A percentile compares a stretch with the other conserved stretches of the same genome.
Evolutionary conservation across 768 basidiomycete species (phyloP).

Genomic region (Termitomyces sp.): DNA sequence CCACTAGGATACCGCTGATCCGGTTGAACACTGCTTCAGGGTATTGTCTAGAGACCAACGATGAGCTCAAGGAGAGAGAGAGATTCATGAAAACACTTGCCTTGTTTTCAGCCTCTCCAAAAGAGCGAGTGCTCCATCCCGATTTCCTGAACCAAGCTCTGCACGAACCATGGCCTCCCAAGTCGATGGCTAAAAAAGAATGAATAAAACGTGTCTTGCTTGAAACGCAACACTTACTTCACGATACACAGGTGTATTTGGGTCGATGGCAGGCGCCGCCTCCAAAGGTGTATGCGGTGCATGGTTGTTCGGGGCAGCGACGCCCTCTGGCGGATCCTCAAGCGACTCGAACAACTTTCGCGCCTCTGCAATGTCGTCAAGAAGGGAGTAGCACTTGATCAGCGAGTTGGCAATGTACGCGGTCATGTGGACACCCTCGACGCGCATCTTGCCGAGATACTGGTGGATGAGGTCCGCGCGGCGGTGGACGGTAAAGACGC

Average conservation of each 20-base stretch:
- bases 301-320: slow-evolving; percentile 89
- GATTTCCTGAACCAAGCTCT: slow-evolving; percentile 76
- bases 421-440: slow-evolving; percentile 75
- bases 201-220: background rate
- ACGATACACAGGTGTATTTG: slow-evolving; percentile 67
- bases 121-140: slow-evolving; percentile 60
- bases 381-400: slow-evolving; percentile 67
- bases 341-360: slow-evolving; percentile 76
- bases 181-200: slow-evolving; percentile 62
- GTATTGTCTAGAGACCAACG: slow-evolving; percentile 46
- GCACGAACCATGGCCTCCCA: slow-evolving; percentile 96
- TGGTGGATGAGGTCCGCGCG: slow-evolving; percentile 70
- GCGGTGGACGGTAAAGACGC: slow-evolving; percentile 73
- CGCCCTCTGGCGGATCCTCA: slow-evolving; percentile 72
- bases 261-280: slow-evolving; percentile 22
- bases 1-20: slow-evolving; percentile 76
- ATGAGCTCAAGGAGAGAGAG: background rate
- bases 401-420: slow-evolving; percentile 91
- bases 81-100: slow-evolving; percentile 29
- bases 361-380: slow-evolving; percentile 65
- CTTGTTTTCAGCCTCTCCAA: slow-evolving; percentile 69
- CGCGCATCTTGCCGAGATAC: slow-evolving; percentile 58
- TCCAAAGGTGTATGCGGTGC: slow-evolving; percentile 52
- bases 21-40: slow-evolving; percentile 75
- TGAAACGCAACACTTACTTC: slow-evolving; percentile 46